Conservation (phyloP, 2,329 filamentous ascomycete species). For the Geoglossum cookeanum region DNA sequence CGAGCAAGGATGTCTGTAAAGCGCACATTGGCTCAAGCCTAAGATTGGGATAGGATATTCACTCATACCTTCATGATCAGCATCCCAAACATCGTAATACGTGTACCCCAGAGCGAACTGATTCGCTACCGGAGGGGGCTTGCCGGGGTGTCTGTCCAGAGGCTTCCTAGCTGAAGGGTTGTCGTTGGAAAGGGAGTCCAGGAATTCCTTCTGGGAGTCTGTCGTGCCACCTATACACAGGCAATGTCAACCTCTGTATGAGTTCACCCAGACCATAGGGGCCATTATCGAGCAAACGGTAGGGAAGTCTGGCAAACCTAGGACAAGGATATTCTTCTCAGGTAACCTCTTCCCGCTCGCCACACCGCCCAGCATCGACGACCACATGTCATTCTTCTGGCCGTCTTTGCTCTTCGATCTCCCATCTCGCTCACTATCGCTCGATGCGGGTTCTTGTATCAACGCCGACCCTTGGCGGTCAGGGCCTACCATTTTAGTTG, state of each 20-base stretch:
- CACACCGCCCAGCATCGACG: constrained; percentile 75
- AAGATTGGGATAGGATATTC: background rate
- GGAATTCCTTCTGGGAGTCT: constrained; percentile 16
- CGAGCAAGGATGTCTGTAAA: constrained; percentile 64
- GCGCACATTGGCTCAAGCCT: background rate
- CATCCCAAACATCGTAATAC: constrained; percentile 84
- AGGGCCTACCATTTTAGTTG: background rate
- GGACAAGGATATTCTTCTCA: constrained; percentile 75
- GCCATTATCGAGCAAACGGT: background rate
- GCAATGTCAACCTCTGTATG: background rate
- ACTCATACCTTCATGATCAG: constrained; percentile 65
- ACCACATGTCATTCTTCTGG: constrained; percentile 77
- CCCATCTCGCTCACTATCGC: background rate
- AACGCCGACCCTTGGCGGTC: background rate
- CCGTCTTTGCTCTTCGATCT: constrained; percentile 36
- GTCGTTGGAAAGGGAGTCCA: constrained; percentile 23
- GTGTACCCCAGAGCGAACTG: constrained; percentile 86
- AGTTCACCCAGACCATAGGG: background rate
- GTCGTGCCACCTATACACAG: constrained; percentile 12
- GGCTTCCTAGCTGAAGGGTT: constrained; percentile 26
- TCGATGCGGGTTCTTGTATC: background rate
- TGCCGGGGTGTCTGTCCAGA: constrained; percentile 34
- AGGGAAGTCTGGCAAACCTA: constrained; percentile 38
- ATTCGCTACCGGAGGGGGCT: constrained; percentile 61
- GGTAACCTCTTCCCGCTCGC: constrained; percentile 78